phyloP scores from a whole-genome alignment of 164 flowering plant species.

The Tetrastigma voinierianum region DNA sequence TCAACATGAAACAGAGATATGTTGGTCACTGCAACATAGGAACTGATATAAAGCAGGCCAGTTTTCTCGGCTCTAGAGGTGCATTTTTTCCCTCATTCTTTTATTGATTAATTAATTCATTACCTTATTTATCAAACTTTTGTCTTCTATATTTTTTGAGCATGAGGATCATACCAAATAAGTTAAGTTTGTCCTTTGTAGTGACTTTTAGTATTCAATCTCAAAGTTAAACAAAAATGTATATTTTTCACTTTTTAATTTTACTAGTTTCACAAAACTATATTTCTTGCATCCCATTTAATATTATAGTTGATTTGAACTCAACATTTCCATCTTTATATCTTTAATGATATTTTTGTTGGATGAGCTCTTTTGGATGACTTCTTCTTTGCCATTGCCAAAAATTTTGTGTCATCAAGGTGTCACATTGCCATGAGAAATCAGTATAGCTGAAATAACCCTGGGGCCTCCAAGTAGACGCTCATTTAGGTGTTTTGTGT shows the following conservation, averaged over 20 bases:
- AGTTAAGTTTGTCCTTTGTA: neutral
- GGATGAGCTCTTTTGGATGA: neutral
- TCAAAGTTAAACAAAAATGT: too few relatives aligned
- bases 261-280: too few relatives aligned
- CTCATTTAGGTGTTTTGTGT: neutral
- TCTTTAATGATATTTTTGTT: too few relatives aligned
- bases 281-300: too few relatives aligned
- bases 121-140: conserved; percentile 3
- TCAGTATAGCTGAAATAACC: neutral
- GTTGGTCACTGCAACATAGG: conserved; percentile 96
- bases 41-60: conserved; percentile 97
- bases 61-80: conserved; percentile 93
- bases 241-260: too few relatives aligned
- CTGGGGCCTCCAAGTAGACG: neutral
- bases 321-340: too few relatives aligned
- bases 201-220: neutral
- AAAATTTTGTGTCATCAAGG: neutral
- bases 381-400: neutral
- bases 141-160: neutral
- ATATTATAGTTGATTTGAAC: too few relatives aligned
- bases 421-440: neutral
- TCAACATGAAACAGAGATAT: conserved; percentile 89
- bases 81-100: conserved; percentile 3
- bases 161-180: neutral
- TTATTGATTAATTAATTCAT: neutral